Evolutionary conservation across 331 rosid species (phyloP).

Genomic region (Quercus lobata): DNA sequence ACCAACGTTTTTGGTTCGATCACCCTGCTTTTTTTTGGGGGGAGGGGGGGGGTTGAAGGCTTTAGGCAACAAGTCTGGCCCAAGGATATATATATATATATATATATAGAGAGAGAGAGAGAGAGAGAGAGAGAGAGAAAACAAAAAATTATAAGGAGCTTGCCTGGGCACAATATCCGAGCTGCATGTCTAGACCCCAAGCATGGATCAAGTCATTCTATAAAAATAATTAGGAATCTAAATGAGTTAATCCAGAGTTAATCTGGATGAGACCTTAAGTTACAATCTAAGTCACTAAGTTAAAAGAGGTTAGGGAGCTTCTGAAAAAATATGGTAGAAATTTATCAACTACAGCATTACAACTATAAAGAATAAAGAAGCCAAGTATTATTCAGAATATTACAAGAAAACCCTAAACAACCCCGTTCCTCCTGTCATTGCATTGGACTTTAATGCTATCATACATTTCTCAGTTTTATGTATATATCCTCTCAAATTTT

Average conservation of each 20-base stretch:
- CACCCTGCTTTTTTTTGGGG: constrained; percentile 46
- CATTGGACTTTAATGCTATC: not conserved
- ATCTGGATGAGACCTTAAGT: not conserved
- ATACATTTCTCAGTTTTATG: not conserved
- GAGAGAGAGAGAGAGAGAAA: not conserved
- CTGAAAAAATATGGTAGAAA: not conserved
- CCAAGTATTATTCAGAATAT: not conserved
- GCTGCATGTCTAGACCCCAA: constrained; percentile 92
- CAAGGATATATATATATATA: not conserved
- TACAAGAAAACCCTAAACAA: not conserved
- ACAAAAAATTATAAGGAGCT: constrained; percentile 18
- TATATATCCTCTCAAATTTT: not conserved
- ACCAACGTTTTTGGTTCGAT: constrained; percentile 74
- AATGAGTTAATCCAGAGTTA: not conserved
- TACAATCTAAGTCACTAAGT: not conserved
- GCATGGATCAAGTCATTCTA: constrained; percentile 95
- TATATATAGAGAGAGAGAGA: not conserved
- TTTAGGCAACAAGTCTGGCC: not conserved
- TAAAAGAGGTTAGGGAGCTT: not conserved
- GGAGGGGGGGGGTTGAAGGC: not conserved
- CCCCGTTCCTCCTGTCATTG: not conserved
- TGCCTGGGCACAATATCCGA: constrained; percentile 97
- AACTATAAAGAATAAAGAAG: too few species aligned
- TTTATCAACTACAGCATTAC: not conserved
- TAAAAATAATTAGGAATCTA: constrained; percentile 11